Base-by-base conservation (phyloP, 306 rosid species). In the Citrullus mucosospermus region DNA sequence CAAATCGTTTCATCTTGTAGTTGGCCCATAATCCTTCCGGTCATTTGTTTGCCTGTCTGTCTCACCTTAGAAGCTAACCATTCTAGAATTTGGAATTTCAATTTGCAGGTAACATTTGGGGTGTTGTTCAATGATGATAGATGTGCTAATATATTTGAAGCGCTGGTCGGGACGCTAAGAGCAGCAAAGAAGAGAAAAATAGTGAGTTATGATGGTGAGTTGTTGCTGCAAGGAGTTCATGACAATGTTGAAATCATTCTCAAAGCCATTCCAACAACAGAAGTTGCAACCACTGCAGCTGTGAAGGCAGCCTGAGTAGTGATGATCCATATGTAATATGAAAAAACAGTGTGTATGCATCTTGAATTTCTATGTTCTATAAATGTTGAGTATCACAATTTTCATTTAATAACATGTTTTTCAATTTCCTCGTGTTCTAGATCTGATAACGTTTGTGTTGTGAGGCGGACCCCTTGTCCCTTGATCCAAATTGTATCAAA, bases 191-290 rank as follows among this genome's bases (percentile, higher is more conserved):
- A 78, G 82, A 70, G 97, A 12, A 92, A 91, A 80, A 0, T 89
- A 72, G 28, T 95, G 78, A 44, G 87, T n/a, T 95, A 88, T 18
- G 96, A 91, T 12, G 97, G 98, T 17, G 98, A 95, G 86, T 84
- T 92, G 44, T 89, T 95, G 78, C 90, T 92, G 79, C 98, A 91
- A 87, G 98, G 98, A 56, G 98, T 95, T 80, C 98, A 92, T 74
- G 98, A 95, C 81, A 91, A 88, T 50, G 98, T 92, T 62, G 96
- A 89, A 85, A 95, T 95, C 81, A 79, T 65, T n/a, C 97, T 92
- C 79, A 91, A 87, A 81, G 87, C 95, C 16, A 4, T 83, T 63
- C 80, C 89, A 39, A 73, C 84, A 13, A 74, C 82, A 32, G 78
- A 76, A 43, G 59, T 78, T 41, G 50, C 74, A 15, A 22, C 67